phyloP scores from a whole-genome alignment of 2,329 filamentous ascomycete species.

The Beauveria varroae region DNA sequence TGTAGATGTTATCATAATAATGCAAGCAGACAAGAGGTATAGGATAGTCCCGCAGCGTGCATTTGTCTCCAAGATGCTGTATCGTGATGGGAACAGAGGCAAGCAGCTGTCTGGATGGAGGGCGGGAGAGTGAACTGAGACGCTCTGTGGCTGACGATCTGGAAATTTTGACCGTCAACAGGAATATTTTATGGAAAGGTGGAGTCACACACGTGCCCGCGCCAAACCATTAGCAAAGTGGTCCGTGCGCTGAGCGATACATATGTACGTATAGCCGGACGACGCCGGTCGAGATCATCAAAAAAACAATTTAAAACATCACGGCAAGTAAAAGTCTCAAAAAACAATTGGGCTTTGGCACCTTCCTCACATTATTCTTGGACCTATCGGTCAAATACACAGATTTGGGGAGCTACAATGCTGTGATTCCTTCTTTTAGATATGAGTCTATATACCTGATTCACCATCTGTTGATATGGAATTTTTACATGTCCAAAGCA shows the following conservation, averaged over 20 bases:
- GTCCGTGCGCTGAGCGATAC: neutral
- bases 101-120: neutral
- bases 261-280: neutral
- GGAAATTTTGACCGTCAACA: slow-evolving; percentile 3
- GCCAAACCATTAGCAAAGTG: slow-evolving; percentile 6
- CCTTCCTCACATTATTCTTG: neutral
- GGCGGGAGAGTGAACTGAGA: neutral
- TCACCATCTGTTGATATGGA: neutral
- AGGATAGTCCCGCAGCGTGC: neutral
- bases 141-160: neutral
- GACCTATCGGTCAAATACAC: neutral
- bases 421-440: neutral
- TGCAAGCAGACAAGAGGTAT: neutral
- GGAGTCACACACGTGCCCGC: slow-evolving; percentile 22
- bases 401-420: neutral
- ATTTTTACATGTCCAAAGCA: neutral
- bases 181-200: slow-evolving; percentile 20
- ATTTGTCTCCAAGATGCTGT: neutral
- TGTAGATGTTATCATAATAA: slow-evolving; percentile 7
- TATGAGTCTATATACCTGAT: neutral
- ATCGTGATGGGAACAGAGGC: neutral
- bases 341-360: too few species aligned
- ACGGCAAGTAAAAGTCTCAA: too few species aligned
- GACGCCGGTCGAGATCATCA: neutral
- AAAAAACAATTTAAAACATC: too few species aligned